Evolutionary conservation across 495 filamentous ascomycete species (phyloP).

Genomic region (Saxophila tyrrhenica): DNA sequence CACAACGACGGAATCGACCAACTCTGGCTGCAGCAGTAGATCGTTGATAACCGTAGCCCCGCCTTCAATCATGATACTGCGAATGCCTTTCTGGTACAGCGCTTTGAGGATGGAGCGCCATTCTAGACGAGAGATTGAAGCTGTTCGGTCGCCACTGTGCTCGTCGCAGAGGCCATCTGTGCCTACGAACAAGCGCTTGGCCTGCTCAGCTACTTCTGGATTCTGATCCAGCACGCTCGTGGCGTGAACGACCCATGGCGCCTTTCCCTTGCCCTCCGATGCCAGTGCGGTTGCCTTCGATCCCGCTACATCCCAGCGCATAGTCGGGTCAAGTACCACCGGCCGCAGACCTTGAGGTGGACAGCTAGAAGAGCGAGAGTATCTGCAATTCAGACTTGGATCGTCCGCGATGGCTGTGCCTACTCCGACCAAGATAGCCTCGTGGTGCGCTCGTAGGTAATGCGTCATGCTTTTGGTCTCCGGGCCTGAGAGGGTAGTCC

Average conservation of each 20-base stretch:
- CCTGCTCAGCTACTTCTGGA: conserved; percentile 12
- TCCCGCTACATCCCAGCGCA: conserved; percentile 52
- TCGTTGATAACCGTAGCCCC: conserved; percentile 69
- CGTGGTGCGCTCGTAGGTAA: conserved; percentile 68
- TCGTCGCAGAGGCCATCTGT: neutral
- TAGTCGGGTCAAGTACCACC: conserved; percentile 63
- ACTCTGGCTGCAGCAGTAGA: conserved; percentile 45
- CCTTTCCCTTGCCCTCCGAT: conserved; percentile 53
- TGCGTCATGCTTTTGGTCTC: conserved; percentile 85
- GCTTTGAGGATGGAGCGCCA: conserved; percentile 53
- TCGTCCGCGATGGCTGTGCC: conserved; percentile 78
- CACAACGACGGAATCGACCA: conserved; percentile 65
- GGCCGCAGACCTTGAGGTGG: conserved; percentile 50
- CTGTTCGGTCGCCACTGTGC: too few relatives aligned
- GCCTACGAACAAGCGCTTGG: conserved; percentile 17
- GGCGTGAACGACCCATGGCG: conserved; percentile 55
- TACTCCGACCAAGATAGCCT: conserved; percentile 74
- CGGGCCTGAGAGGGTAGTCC: conserved; percentile 68
- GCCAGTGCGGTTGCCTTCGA: conserved; percentile 55
- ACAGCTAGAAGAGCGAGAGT: conserved; percentile 24
- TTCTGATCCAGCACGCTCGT: conserved; percentile 25
- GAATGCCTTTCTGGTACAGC: conserved; percentile 37
- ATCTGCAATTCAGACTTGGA: conserved; percentile 68
- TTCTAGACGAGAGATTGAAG: too few relatives aligned
- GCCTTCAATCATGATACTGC: conserved; percentile 82